These are phyloP conservation scores for Termitomyces sp. DNA, from an alignment of 768 basidiomycete genomes.

Conservation along the genomic window DNA sequence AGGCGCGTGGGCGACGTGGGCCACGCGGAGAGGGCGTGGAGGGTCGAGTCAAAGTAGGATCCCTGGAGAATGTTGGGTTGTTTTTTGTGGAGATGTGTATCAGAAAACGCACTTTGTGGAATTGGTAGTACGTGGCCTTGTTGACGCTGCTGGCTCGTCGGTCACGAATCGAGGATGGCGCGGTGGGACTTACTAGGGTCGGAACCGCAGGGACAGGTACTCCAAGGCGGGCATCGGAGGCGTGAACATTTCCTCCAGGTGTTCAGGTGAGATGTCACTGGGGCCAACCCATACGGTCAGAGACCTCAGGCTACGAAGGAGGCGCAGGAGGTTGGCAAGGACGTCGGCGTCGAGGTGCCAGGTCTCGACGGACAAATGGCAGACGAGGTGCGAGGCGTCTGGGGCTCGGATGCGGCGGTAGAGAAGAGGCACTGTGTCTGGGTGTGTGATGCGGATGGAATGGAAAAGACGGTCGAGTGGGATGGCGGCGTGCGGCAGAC, in stretches of 20 bases:
- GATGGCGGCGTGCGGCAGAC: constrained; percentile 56
- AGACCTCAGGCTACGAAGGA: constrained; percentile 44
- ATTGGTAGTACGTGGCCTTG: constrained; percentile 75
- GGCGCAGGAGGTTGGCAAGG: constrained; percentile 58
- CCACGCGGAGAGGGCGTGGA: constrained; percentile 62
- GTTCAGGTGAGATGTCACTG: constrained; percentile 71
- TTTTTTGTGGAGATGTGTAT: too few relatives aligned
- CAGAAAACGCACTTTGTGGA: constrained; percentile 50
- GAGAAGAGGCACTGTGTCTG: constrained; percentile 51
- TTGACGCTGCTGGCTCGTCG: constrained; percentile 40
- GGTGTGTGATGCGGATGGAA: constrained; percentile 42
- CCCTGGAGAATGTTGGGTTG: constrained; percentile 32
- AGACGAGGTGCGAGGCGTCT: constrained; percentile 33
- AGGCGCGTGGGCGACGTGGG: constrained; percentile 34
- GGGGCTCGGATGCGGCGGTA: constrained; percentile 44
- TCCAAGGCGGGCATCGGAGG: constrained; percentile 40
- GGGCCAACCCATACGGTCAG: constrained; percentile 71
- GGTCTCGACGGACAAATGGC: constrained; percentile 44
- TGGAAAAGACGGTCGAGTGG: constrained; percentile 53
- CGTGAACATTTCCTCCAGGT: constrained; percentile 61
- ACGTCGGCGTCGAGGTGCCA: constrained; percentile 77
- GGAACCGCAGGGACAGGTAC: constrained; percentile 64
- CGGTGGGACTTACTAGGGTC: constrained; percentile 63
- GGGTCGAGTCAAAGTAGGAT: constrained; percentile 75
- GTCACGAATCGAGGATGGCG: too few relatives aligned